Conservation (phyloP, 176 grass and related monocot genomes). For the Olyra latifolia region DNA sequence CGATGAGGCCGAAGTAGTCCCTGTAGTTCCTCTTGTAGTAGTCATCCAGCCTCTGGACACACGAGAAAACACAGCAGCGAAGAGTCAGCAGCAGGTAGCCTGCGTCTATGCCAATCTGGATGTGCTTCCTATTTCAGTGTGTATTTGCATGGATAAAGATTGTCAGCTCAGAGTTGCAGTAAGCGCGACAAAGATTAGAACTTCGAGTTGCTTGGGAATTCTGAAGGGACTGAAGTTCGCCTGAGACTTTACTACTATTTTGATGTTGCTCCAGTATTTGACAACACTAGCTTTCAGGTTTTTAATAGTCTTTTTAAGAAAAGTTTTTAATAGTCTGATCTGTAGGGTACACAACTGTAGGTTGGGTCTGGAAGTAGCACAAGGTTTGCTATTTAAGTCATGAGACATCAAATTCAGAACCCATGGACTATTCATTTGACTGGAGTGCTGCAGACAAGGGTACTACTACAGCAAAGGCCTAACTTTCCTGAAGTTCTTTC, state of each 20-base stretch:
- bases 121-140: neutral
- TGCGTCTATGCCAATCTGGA: neutral
- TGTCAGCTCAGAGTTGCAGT: neutral
- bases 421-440: neutral
- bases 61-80: neutral
- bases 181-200: neutral
- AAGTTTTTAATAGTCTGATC: neutral
- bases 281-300: neutral
- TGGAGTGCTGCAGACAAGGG: neutral
- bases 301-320: too few relatives aligned
- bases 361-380: neutral
- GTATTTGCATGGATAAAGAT: neutral
- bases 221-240: neutral
- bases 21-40: conserved; percentile 86
- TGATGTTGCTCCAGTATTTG: neutral
- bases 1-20: conserved; percentile 85
- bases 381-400: neutral
- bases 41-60: conserved; percentile 67
- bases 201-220: neutral
- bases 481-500: conserved; percentile 11
- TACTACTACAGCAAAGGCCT: neutral
- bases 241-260: neutral
- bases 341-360: neutral
- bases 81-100: neutral
- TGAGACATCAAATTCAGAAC: neutral